Percentiles rank a stretch among this genome's conserved stretches.
These are phyloP conservation scores for Schizonepeta tenuifolia DNA, from an alignment of 257 asterid genomes.

Conservation along the genomic window DNA sequence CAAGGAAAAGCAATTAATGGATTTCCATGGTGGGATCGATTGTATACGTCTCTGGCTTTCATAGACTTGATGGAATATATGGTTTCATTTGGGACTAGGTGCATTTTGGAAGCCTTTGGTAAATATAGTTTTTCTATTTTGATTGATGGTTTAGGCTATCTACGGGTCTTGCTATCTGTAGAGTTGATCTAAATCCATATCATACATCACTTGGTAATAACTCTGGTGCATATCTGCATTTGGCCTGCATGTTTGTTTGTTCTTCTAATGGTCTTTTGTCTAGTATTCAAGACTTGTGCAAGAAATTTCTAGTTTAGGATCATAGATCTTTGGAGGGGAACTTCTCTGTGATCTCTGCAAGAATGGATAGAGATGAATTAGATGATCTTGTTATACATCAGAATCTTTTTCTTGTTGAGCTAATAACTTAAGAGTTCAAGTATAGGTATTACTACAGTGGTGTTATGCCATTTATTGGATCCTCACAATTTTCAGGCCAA, in stretches of 20 bases:
- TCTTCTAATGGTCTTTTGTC: neutral
- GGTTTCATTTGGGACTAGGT: constrained; percentile 3
- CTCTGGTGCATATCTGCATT: neutral
- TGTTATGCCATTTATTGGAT: neutral
- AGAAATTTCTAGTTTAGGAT: constrained; percentile 3
- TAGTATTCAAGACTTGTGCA: constrained; percentile 16
- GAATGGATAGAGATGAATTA: neutral
- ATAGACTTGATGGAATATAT: neutral
- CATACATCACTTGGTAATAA: neutral
- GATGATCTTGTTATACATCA: neutral
- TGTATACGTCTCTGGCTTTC: neutral
- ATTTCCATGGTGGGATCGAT: neutral
- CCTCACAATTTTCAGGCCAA: neutral
- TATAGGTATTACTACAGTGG: neutral
- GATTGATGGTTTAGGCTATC: neutral
- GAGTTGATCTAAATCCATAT: constrained; percentile 4
- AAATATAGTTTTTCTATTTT: neutral
- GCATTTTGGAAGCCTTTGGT: neutral
- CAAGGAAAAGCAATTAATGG: constrained; percentile 4
- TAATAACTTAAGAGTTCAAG: neutral
- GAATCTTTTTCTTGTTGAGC: constrained; percentile 25
- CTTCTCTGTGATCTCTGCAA: neutral
- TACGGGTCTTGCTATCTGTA: neutral
- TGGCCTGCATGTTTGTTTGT: neutral
- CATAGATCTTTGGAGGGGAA: neutral